Conservation (phyloP, 1,139 yeast genomes). For the Chernovozyma aurita region DNA sequence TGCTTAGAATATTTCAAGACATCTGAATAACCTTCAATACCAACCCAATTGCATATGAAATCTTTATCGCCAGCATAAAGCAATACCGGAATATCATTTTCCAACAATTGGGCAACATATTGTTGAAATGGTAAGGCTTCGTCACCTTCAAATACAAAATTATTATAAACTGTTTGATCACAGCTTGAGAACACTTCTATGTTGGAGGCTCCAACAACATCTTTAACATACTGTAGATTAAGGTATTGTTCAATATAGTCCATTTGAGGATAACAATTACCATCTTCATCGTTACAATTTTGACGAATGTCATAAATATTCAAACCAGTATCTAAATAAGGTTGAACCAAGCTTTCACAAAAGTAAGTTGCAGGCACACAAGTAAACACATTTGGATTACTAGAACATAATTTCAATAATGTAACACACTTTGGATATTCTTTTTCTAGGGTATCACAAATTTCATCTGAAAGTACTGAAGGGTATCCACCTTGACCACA, state of each 20-base stretch:
- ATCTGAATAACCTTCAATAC: slow-evolving; percentile 34
- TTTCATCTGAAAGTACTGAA: slow-evolving; percentile 56
- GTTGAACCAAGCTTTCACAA: slow-evolving; percentile 41
- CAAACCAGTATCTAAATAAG: slow-evolving; percentile 55
- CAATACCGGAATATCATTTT: slow-evolving; percentile 39
- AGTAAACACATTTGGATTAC: slow-evolving; percentile 36
- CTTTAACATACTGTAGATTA: slow-evolving; percentile 55
- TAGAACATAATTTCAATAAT: slow-evolving; percentile 52
- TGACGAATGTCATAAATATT: slow-evolving; percentile 68
- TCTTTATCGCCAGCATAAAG: slow-evolving; percentile 40
- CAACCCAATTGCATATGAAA: slow-evolving; percentile 38
- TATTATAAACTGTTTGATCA: slow-evolving; percentile 49
- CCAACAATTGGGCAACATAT: slow-evolving; percentile 53
- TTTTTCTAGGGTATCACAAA: slow-evolving; percentile 52
- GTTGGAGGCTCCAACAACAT: slow-evolving; percentile 56
- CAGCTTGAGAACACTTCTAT: slow-evolving; percentile 55
- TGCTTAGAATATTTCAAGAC: slow-evolving; percentile 26
- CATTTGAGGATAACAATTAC: slow-evolving; percentile 56
- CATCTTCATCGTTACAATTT: slow-evolving; percentile 48
- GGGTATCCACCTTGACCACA: slow-evolving; percentile 80
- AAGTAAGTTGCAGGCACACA: slow-evolving; percentile 54
- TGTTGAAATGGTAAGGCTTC: slow-evolving; percentile 63
- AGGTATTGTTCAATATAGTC: slow-evolving; percentile 53
- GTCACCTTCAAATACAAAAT: slow-evolving; percentile 59
- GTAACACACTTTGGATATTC: slow-evolving; percentile 55